Conservation (phyloP, 208 protist species). For the Trypanosoma theileri region DNA sequence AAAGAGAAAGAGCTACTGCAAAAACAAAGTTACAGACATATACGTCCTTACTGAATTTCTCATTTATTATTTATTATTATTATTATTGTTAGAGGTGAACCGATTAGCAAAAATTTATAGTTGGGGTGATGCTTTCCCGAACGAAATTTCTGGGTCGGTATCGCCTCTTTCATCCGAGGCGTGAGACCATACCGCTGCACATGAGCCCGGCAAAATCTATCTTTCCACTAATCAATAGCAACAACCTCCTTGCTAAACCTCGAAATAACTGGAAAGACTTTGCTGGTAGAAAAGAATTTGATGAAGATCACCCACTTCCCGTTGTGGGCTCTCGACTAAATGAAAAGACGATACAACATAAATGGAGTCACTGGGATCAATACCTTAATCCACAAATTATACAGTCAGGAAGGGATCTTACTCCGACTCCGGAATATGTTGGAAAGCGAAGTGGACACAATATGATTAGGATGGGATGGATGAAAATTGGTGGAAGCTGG, state of each 20-base stretch:
- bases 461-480: conserved; percentile 90
- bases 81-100: background rate
- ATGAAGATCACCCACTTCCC: conserved; percentile 82
- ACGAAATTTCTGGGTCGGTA: conserved; percentile 36
- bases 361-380: conserved; percentile 88
- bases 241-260: conserved; percentile 81
- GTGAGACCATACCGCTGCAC: conserved; percentile 72
- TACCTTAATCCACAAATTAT: conserved; percentile 86
- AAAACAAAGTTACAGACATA: too few species aligned
- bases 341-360: conserved; percentile 76
- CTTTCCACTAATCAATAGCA: conserved; percentile 89
- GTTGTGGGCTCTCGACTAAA: conserved; percentile 75
- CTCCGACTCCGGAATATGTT: conserved; percentile 81
- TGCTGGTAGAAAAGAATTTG: conserved; percentile 72
- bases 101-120: background rate
- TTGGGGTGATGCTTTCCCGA: conserved; percentile 32
- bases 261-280: conserved; percentile 85
- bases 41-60: too few species aligned
- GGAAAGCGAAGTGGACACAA: conserved; percentile 82
- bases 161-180: conserved; percentile 70
- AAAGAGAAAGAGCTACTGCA: too few species aligned
- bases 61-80: too few species aligned
- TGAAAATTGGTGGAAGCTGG: conserved; percentile 90
- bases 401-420: conserved; percentile 62
- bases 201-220: conserved; percentile 76